Base-by-base conservation (phyloP, 2,329 filamentous ascomycete genomes). In the Thelonectria discophora region DNA sequence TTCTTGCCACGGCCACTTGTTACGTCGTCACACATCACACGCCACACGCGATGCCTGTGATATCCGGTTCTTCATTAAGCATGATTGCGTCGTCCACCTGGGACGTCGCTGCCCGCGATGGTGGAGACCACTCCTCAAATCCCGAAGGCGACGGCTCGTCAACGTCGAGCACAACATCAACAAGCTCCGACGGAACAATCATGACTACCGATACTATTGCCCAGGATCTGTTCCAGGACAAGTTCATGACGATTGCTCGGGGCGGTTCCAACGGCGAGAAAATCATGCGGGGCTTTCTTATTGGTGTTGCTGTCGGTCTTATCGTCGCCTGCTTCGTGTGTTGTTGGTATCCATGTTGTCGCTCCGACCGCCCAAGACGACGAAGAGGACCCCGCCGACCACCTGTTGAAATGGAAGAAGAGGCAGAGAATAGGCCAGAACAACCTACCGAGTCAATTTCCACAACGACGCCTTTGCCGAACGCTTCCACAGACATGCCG, bases 301-400 rank as follows among this genome's bases (percentile, higher is more conserved):
- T 76, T 46, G 75, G 75, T 42, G 65, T 76, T 24, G 74, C 71
- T 1, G 62, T 76, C 20, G 75, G 75, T 3, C 60, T 76, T 5
- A 58, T 74, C 6, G 57, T 76, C n/a, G 74, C 72, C 43, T 70
- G 73, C 54, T 64, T 75, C 45, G 59, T 73, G 30, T 75, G 75
- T 58, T 76, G 75, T 56, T 76, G 75, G 75, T 68, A 74, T 39
- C 74, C 74, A 30, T 76, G 74, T 53, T 73, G 73, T 40, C 57
- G 70, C 30, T 58, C 67, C 50, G 42, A 48, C 37, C 55, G 52
- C 21, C 58, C 62, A 30, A 65, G 62, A 54, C 65, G 66, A 34
- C 60, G 58, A 45, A 65, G 62, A 18, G 52, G 56, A 55, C 66
- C 58, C 27, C 63, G 62, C 39, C 64, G 67, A 37, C 66, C 62